A percentile compares a stretch with the other conserved stretches of the same genome.
Evolutionary conservation across 2,329 filamentous ascomycete species (phyloP).

Genomic region (Fusarium succisae): DNA sequence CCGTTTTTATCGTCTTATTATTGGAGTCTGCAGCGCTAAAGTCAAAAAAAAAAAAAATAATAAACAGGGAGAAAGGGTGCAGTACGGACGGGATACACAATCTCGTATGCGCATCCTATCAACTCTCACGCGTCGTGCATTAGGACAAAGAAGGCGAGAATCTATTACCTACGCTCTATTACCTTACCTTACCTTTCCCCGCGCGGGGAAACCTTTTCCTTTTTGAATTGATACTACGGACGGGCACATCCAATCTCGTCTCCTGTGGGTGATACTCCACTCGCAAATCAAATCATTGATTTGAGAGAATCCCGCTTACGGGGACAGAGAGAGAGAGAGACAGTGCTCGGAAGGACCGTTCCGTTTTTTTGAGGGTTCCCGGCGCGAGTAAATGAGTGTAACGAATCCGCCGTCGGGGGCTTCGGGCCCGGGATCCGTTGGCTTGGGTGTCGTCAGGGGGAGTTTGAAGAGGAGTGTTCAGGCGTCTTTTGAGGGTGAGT

Average conservation of each 20-base stretch:
- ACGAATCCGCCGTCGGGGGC: constrained; percentile 63
- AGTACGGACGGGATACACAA: not conserved
- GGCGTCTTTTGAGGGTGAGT: constrained; percentile 68
- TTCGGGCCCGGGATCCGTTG: constrained; percentile 59
- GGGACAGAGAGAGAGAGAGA: not conserved
- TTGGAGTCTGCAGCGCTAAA: not conserved
- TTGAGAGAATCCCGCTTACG: constrained; percentile 13
- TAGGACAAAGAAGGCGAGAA: not conserved
- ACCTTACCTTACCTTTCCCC: not conserved
- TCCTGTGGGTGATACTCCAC: constrained; percentile 3
- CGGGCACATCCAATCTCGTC: not conserved
- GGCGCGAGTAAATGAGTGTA: constrained; percentile 57
- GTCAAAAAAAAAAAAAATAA: no score
- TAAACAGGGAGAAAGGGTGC: no score
- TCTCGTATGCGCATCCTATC: constrained; percentile 7
- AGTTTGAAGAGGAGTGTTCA: constrained; percentile 67
- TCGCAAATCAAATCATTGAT: constrained; percentile 12
- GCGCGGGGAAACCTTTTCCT: not conserved
- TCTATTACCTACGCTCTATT: constrained; percentile 10
- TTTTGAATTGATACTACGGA: not conserved
- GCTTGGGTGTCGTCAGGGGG: constrained; percentile 49
- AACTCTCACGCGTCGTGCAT: constrained; percentile 2
- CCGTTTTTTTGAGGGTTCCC: not conserved
- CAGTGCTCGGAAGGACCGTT: constrained; percentile 15
- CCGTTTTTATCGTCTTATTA: not conserved